Percentiles rank a stretch among this genome's conserved stretches.
These are phyloP conservation scores for Tripterygium wilfordii DNA, from an alignment of 177 flowering plant species.

Conservation along the genomic window DNA sequence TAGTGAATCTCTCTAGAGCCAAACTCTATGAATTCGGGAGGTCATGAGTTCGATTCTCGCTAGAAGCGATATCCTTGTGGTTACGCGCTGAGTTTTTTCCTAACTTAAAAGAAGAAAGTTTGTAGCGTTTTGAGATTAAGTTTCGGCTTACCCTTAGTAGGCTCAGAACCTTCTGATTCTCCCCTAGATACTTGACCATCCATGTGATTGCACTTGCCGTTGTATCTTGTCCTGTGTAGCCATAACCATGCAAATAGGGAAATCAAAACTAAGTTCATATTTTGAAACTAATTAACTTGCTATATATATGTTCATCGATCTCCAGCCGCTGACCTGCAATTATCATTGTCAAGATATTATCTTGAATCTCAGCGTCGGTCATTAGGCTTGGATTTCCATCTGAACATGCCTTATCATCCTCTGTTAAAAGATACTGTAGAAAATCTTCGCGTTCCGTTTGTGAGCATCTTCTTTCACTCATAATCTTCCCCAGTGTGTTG, in stretches of 20 bases:
- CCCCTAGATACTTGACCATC: constrained; percentile 65
- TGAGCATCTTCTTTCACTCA: constrained; percentile 23
- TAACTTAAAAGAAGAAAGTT: background rate
- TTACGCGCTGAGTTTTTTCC: background rate
- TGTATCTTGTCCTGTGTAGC: constrained; percentile 49
- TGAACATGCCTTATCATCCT: background rate
- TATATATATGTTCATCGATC: no score
- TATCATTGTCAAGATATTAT: constrained; percentile 52
- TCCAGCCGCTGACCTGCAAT: constrained; percentile 38
- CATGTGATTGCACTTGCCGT: constrained; percentile 65
- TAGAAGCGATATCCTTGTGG: no score
- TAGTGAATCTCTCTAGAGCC: no score
- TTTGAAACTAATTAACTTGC: no score
- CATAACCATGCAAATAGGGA: no score
- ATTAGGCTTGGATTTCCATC: constrained; percentile 12
- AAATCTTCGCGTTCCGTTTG: constrained; percentile 32
- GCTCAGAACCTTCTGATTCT: constrained; percentile 36
- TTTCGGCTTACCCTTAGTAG: constrained; percentile 24
- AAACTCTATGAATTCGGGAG: no score
- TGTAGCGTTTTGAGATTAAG: no score
- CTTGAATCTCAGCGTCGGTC: constrained; percentile 43
- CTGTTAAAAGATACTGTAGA: constrained; percentile 30
- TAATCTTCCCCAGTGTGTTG: constrained; percentile 24
- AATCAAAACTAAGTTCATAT: background rate
- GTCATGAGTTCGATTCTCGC: no score